Percentiles rank a stretch among this genome's conserved stretches.
These are phyloP conservation scores for Tolypocladium cylindrosporum DNA, from an alignment of 2,329 filamentous ascomycete genomes.

Conservation along the genomic window DNA sequence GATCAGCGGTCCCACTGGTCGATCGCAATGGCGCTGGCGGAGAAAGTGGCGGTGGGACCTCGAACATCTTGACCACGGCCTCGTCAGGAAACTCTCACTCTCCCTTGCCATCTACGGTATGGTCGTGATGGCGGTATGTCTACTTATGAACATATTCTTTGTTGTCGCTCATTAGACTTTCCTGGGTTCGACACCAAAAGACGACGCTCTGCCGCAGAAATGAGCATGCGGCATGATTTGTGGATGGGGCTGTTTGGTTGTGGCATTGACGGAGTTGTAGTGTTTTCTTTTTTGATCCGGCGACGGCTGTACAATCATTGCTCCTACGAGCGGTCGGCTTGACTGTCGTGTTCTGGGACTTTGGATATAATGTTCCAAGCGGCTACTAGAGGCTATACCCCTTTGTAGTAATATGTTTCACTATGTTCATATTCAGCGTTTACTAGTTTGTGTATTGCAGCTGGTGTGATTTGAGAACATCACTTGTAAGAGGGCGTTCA, in stretches of 20 bases:
- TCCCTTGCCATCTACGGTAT: conserved; percentile 74
- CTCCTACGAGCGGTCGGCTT: not conserved
- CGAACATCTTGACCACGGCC: conserved; percentile 51
- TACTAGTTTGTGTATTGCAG: too few species aligned
- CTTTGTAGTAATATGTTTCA: not conserved
- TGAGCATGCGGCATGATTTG: not conserved
- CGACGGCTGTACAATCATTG: not conserved
- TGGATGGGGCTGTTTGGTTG: not conserved
- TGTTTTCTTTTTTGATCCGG: not conserved
- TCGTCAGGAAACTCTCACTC: conserved; percentile 64
- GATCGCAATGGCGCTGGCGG: conserved; percentile 38
- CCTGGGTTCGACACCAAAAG: not conserved
- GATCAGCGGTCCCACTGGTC: conserved; percentile 18
- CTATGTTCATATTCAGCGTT: not conserved
- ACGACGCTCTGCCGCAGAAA: conserved; percentile 2
- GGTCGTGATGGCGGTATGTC: conserved; percentile 80
- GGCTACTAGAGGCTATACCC: not conserved
- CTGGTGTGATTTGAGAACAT: not conserved
- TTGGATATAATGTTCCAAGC: not conserved
- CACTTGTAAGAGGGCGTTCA: not conserved
- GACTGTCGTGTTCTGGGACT: not conserved
- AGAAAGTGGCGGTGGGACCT: conserved; percentile 50
- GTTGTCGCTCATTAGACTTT: conserved; percentile 46
- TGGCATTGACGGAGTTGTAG: not conserved
- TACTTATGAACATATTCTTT: conserved; percentile 79